Evolutionary conservation across 176 grass and related monocot genomes (phyloP), one percentile per base, ranked within the genome.

Genomic region (Paspalum notatum): DNA sequence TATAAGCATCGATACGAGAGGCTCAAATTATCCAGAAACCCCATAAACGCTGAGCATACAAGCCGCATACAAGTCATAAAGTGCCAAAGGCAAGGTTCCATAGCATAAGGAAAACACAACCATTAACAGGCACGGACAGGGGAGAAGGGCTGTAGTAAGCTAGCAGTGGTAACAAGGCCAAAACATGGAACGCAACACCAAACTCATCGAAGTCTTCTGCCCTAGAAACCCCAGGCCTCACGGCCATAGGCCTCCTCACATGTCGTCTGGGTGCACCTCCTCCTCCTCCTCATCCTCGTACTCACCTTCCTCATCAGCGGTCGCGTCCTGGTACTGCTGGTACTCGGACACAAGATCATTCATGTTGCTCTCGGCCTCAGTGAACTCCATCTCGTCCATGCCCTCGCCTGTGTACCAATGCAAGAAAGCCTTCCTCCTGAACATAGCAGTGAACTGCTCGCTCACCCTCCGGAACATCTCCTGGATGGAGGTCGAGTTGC

Each of bases 321-420:
- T 90, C 0, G 91, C 91, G n/a, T 93, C 91, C 77, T 93, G 91
- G 39, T 93, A 97, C 76, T 93, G 93, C 88, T 97, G 93, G 62
- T 97, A 97, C 83, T 97, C 93, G 0, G 87, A 88, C 52, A 97
- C 93, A 1, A 97, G 88, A 22, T 97, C 93, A 17, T 97, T 97
- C 93, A 97, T 97, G 87, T 94, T 94, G 86, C 92, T 94, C 84
- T 94, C 92, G 0, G 89, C 89, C 79, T 94, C 89, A 0, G 92
- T 94, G 89, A 94, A 94, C 80, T 94, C 92, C 92, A 94, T 94
- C 83, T 94, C 92, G 32, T 94, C 92, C 92, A 94, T 94, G 40
- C 92, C 92, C 76, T 94, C 92, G 0, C 92, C 92, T 0, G 92
- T 94, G 77, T 94, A 94, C 89, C 92, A 94, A 26, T 91, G 92